Conservation (phyloP, 805 yeast species). For the Sporopachydermia quercuum region DNA sequence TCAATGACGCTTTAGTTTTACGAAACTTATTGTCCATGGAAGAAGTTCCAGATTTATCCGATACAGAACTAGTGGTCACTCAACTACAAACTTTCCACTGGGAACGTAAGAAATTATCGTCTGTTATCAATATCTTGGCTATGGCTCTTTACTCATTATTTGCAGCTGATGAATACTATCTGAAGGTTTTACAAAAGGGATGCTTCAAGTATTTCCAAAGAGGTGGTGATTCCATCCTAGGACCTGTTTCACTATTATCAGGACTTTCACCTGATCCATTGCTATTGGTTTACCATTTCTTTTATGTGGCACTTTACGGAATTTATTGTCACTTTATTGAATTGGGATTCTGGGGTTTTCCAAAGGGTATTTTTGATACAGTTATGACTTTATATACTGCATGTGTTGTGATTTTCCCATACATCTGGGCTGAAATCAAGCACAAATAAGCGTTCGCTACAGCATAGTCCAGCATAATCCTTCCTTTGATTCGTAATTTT, state of each 20-base stretch:
- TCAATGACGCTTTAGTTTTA: constrained; percentile 66
- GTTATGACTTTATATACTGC: constrained; percentile 62
- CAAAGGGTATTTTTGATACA: constrained; percentile 56
- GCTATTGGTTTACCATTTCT: constrained; percentile 69
- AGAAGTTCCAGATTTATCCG: constrained; percentile 36
- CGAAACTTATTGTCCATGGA: constrained; percentile 46
- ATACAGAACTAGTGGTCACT: constrained; percentile 39
- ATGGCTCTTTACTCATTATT: constrained; percentile 81
- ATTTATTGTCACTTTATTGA: constrained; percentile 52
- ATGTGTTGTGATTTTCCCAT: constrained; percentile 65
- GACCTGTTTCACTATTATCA: constrained; percentile 72
- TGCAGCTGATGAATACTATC: constrained; percentile 63
- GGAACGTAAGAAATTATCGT: constrained; percentile 62
- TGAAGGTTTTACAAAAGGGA: constrained; percentile 65
- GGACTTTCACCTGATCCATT: constrained; percentile 72
- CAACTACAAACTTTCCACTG: constrained; percentile 55
- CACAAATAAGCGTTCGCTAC: too few relatives aligned
- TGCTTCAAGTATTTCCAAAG: constrained; percentile 74
- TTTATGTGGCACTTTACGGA: constrained; percentile 78
- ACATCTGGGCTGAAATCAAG: constrained; percentile 41
- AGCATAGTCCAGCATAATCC: too few relatives aligned
- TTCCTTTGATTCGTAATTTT: too few relatives aligned
- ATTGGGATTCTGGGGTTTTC: constrained; percentile 53
- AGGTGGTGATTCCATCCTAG: constrained; percentile 68
- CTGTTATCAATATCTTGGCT: constrained; percentile 80